Evolutionary conservation across 129 eudicot species (phyloP).

Genomic region (sunflower (Helianthus annuus)): HanXRQr2.0-SUNRISE NC_035443.2:32751293-32751792

Average conservation of each 20-base stretch:
- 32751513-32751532: neutral
- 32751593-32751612: no score
- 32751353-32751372: neutral
- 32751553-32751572: constrained; percentile 1
- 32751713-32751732: no score
- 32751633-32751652: no score
- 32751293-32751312: constrained; percentile 48
- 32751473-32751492: constrained; percentile 17
- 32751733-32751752: no score
- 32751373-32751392: neutral
- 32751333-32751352: constrained; percentile 22
- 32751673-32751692: no score
- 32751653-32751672: no score
- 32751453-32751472: constrained; percentile 1
- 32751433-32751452: constrained; percentile 23
- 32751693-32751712: no score
- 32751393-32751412: neutral
- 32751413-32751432: constrained; percentile 24
- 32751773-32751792: no score
- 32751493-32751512: neutral
- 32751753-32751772: no score
- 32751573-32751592: neutral
- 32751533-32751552: constrained; percentile 9
- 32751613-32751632: neutral
- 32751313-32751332: constrained; percentile 49